Percentiles rank a stretch among this genome's conserved stretches.
Evolutionary conservation across 1,284 basidiomycete species (phyloP).

Genomic region (Sporisorium scitamineum): DNA sequence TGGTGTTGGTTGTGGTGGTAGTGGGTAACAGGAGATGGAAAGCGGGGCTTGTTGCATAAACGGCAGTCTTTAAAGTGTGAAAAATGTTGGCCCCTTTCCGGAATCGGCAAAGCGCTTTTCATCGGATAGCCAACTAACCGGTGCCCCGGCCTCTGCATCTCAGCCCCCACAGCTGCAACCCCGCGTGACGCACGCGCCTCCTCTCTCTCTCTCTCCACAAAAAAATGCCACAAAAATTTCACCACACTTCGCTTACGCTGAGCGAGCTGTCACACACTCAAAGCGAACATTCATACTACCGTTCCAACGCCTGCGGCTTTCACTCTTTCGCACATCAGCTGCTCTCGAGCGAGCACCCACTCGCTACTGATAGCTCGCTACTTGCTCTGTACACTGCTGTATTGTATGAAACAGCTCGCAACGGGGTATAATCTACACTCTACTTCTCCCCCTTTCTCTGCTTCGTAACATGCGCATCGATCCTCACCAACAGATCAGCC

Average conservation of each 20-base stretch:
- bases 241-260: slow-evolving; percentile 1
- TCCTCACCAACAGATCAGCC: slow-evolving; percentile 55
- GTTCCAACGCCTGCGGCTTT: too few relatives aligned
- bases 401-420: not conserved
- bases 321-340: too few relatives aligned
- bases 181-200: not conserved
- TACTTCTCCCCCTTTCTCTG: slow-evolving; percentile 14
- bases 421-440: slow-evolving; percentile 2
- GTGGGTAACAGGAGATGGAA: not conserved
- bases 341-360: too few relatives aligned
- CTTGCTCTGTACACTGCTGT: too few relatives aligned
- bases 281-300: too few relatives aligned
- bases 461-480: slow-evolving; percentile 48
- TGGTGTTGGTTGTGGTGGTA: slow-evolving; percentile 4
- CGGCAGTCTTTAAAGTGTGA: too few relatives aligned
- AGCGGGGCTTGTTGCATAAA: too few relatives aligned
- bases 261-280: not conserved
- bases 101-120: not conserved
- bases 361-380: too few relatives aligned
- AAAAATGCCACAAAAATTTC: too few relatives aligned
- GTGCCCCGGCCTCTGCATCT: too few relatives aligned
- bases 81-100: too few relatives aligned
- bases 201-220: too few relatives aligned
- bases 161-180: not conserved
- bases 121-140: not conserved